phyloP scores from a whole-genome alignment of 2,329 filamentous ascomycete species.

The Thielaviopsis euricoi region DNA sequence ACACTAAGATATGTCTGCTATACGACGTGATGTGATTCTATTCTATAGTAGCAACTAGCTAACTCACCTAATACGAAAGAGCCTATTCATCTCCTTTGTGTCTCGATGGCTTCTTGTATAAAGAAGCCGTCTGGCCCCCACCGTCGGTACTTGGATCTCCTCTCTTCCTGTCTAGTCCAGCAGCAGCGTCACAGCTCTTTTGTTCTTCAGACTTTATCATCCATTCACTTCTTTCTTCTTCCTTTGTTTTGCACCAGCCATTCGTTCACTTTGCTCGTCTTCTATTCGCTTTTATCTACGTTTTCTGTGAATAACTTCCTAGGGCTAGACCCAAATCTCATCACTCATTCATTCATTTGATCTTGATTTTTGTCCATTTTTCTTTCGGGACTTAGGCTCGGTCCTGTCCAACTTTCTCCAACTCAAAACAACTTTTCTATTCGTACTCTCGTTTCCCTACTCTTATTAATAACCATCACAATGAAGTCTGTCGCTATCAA shows the following conservation, averaged over 20 bases:
- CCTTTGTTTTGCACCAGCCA: conserved; percentile 2
- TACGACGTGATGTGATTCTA: too few species aligned
- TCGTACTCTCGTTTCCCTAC: not conserved
- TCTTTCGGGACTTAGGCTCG: too few species aligned
- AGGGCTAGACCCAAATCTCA: not conserved
- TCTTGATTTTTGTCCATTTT: too few species aligned
- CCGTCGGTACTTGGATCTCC: not conserved
- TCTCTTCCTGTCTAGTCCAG: not conserved
- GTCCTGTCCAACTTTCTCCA: not conserved
- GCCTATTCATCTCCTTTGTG: too few species aligned
- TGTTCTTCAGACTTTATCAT: not conserved
- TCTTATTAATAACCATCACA: not conserved
- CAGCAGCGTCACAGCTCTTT: not conserved
- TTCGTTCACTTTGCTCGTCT: not conserved
- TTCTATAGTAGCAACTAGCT: too few species aligned
- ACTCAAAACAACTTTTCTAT: not conserved
- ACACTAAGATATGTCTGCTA: too few species aligned
- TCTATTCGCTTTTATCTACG: not conserved
- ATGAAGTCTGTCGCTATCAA: conserved; percentile 9
- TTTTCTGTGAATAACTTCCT: not conserved
- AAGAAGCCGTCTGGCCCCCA: too few species aligned
- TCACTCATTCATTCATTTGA: not conserved
- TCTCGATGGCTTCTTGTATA: too few species aligned
- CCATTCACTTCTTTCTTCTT: not conserved
- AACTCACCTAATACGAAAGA: too few species aligned